These are phyloP conservation scores for Filosporella fistucella DNA, from an alignment of 495 filamentous ascomycete genomes.

Conservation along the genomic window DNA sequence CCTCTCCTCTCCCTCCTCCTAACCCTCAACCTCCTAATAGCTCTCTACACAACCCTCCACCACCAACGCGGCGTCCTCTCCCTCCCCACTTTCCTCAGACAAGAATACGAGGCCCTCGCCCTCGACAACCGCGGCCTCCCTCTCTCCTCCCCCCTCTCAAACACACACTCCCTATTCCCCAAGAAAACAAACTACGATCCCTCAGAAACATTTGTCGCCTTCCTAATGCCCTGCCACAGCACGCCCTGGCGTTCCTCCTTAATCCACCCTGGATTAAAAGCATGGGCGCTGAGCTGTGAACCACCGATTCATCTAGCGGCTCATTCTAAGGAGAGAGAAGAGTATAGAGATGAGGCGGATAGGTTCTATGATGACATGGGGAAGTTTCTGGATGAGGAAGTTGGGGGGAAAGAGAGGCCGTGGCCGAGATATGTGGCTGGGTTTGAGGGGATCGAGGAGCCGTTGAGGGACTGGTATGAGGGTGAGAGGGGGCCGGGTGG, in stretches of 20 bases:
- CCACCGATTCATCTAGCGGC: constrained; percentile 66
- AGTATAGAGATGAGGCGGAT: constrained; percentile 86
- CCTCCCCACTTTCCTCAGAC: constrained; percentile 68
- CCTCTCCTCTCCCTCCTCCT: constrained; percentile 56
- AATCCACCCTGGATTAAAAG: constrained; percentile 64
- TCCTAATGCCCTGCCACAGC: constrained; percentile 96
- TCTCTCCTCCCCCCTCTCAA: constrained; percentile 15
- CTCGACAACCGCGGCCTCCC: constrained; percentile 7
- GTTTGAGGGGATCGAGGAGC: constrained; percentile 45
- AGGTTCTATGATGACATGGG: constrained; percentile 71
- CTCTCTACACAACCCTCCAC: constrained; percentile 64
- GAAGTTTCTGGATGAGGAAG: constrained; percentile 48
- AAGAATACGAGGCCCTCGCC: constrained; percentile 50
- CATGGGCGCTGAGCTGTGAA: constrained; percentile 88
- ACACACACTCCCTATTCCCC: constrained; percentile 7
- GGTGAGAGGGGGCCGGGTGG: constrained; percentile 38
- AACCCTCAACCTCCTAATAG: constrained; percentile 63
- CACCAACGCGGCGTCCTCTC: constrained; percentile 77
- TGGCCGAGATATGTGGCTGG: constrained; percentile 52
- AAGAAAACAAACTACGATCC: constrained; percentile 23
- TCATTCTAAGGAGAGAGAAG: constrained; percentile 42
- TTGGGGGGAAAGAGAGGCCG: constrained; percentile 23
- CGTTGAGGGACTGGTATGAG: constrained; percentile 40
- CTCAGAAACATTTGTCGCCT: constrained; percentile 64
- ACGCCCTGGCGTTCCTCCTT: constrained; percentile 95